Percentiles rank a stretch among this genome's conserved stretches.
phyloP scores from a whole-genome alignment of 2,329 filamentous ascomycete species.

The Diaporthe capsici region DNA sequence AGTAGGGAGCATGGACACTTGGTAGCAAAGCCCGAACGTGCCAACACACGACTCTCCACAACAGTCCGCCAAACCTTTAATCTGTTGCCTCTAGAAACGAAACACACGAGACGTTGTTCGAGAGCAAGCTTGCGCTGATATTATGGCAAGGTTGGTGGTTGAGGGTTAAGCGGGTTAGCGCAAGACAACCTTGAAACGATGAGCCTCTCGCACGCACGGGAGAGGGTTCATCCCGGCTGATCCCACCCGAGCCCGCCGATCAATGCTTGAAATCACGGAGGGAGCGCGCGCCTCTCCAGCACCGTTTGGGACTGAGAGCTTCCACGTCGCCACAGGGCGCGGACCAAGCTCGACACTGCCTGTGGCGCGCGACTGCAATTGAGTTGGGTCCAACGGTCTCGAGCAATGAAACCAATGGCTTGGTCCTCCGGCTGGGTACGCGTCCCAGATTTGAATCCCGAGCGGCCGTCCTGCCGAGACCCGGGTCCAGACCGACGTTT shows the following conservation, averaged over 20 bases:
- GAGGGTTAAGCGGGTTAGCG: neutral
- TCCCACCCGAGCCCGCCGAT: conserved; percentile 4
- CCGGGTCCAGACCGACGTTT: neutral
- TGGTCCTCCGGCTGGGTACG: neutral
- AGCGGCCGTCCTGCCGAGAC: neutral
- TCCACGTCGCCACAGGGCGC: conserved; percentile 19
- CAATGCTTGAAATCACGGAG: conserved; percentile 29
- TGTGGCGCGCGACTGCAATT: conserved; percentile 16
- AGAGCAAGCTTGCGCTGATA: conserved; percentile 21
- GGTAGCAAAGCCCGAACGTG: neutral
- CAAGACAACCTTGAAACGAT: conserved; percentile 15
- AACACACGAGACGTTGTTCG: neutral
- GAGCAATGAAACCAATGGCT: conserved; percentile 8
- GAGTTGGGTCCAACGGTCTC: conserved; percentile 11
- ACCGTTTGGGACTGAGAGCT: conserved; percentile 28
- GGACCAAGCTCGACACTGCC: conserved; percentile 5
- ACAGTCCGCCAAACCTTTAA: neutral
- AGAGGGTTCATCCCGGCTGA: conserved; percentile 24
- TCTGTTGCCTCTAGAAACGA: conserved; percentile 1
- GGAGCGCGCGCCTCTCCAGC: conserved; percentile 25
- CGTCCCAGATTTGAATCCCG: neutral
- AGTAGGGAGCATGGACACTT: neutral
- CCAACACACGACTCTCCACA: neutral
- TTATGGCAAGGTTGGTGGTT: neutral
- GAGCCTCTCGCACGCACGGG: conserved; percentile 1